These are phyloP conservation scores for Apostasia ramifera DNA, from an alignment of 106 monocot genomes.

Conservation along the genomic window DNA sequence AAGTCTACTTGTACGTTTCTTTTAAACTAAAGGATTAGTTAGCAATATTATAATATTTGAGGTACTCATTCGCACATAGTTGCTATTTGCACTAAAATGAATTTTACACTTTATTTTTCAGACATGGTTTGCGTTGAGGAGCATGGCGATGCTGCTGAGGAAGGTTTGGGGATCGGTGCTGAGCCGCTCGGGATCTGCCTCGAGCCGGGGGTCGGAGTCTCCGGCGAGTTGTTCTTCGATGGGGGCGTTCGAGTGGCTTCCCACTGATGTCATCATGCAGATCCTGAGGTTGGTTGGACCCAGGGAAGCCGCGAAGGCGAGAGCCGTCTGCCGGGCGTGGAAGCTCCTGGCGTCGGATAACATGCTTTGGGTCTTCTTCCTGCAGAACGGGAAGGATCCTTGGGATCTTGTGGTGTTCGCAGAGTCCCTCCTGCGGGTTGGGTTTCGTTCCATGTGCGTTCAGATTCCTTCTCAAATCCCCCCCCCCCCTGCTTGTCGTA, in stretches of 20 bases:
- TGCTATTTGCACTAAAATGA: too few relatives aligned
- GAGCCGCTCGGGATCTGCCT: conserved; percentile 25
- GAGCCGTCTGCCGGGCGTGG: conserved; percentile 59
- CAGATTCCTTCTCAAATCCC: neutral
- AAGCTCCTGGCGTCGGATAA: conserved; percentile 53
- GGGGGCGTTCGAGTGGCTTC: conserved; percentile 54
- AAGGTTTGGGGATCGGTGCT: conserved; percentile 53
- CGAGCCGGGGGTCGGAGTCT: conserved; percentile 4
- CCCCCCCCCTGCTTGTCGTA: neutral
- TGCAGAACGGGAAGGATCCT: conserved; percentile 52
- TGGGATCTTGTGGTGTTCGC: conserved; percentile 70
- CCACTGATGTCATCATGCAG: conserved; percentile 61
- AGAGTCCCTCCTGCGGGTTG: conserved; percentile 60
- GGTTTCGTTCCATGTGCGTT: conserved; percentile 21
- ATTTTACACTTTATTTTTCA: too few relatives aligned
- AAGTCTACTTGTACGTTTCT: too few relatives aligned
- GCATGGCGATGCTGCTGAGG: conserved; percentile 44
- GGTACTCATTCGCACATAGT: too few relatives aligned
- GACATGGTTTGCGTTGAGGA: neutral
- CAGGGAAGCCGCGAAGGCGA: conserved; percentile 40
- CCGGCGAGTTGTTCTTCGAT: conserved; percentile 12
- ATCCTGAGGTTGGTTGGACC: conserved; percentile 59
- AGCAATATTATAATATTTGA: too few relatives aligned
- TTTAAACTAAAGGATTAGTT: too few relatives aligned
- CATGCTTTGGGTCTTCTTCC: conserved; percentile 71